These are phyloP conservation scores for Scutellaria galericulata DNA, from an alignment of 257 asterid genomes.

Conservation along the genomic window DNA sequence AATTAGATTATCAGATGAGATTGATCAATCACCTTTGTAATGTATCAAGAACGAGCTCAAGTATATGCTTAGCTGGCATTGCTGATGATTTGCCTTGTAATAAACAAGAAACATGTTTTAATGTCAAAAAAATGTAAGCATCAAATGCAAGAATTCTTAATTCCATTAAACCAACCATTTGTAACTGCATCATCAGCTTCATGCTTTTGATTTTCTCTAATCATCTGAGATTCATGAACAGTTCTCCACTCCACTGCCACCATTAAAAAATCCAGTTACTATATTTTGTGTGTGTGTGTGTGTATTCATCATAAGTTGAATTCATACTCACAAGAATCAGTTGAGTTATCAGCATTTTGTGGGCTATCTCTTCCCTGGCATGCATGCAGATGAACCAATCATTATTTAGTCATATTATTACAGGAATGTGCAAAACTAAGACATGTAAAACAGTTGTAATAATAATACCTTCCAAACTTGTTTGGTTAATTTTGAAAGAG, in stretches of 20 bases:
- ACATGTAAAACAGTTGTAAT: not conserved
- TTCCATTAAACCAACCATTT: constrained; percentile 34
- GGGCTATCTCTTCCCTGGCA: constrained; percentile 51
- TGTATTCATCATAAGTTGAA: not conserved
- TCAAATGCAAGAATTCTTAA: not conserved
- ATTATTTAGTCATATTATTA: not conserved
- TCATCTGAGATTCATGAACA: constrained; percentile 1
- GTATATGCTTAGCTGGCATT: constrained; percentile 69
- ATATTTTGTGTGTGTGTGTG: too few relatives aligned
- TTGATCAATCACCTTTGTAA: constrained; percentile 59
- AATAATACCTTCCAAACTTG: constrained; percentile 56
- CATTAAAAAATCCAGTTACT: not conserved
- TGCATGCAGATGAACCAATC: constrained; percentile 10
- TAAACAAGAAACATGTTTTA: not conserved
- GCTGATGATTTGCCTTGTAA: constrained; percentile 42
- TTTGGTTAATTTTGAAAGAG: constrained; percentile 43
- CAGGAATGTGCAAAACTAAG: not conserved
- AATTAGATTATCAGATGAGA: too few relatives aligned
- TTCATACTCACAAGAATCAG: constrained; percentile 41
- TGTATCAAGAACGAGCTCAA: constrained; percentile 74
- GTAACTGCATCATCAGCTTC: constrained; percentile 12
- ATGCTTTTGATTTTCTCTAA: constrained; percentile 14
- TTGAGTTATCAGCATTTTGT: constrained; percentile 32
- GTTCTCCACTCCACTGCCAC: constrained; percentile 42
- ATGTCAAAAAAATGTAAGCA: not conserved